phyloP scores from a whole-genome alignment of 176 grass and related monocot species.

The Oryza meridionalis region DNA sequence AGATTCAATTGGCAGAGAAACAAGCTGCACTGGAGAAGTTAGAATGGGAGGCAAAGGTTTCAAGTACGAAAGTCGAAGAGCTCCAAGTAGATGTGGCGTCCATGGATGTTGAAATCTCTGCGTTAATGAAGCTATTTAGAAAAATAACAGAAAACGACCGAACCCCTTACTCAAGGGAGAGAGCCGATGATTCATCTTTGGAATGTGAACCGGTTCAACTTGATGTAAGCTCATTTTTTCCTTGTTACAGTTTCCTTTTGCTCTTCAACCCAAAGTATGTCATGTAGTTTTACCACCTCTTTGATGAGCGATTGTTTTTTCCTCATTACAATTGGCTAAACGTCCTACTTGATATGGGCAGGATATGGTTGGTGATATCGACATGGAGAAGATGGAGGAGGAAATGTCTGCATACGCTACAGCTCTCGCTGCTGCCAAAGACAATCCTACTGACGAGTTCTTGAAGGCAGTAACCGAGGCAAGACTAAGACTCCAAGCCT shows the following conservation, averaged over 20 bases:
- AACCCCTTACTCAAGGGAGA: slow-evolving; percentile 39
- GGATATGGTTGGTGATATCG: slow-evolving; percentile 53
- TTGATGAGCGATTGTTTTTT: not conserved
- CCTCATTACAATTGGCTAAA: slow-evolving; percentile 6
- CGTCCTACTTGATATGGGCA: slow-evolving; percentile 31
- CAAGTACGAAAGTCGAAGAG: slow-evolving; percentile 76
- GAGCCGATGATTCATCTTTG: slow-evolving; percentile 31
- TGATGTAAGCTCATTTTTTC: slow-evolving; percentile 58
- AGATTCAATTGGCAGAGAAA: slow-evolving; percentile 95
- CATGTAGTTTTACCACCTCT: not conserved
- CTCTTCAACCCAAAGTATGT: not conserved
- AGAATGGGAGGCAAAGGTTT: slow-evolving; percentile 86
- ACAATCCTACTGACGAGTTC: slow-evolving; percentile 79
- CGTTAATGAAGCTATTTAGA: slow-evolving; percentile 80
- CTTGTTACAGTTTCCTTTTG: not conserved
- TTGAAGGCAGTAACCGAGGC: slow-evolving; percentile 62
- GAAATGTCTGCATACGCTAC: slow-evolving; percentile 65
- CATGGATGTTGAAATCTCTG: slow-evolving; percentile 83
- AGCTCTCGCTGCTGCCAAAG: slow-evolving; percentile 80
- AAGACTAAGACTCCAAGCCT: slow-evolving; percentile 73
- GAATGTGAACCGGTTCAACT: slow-evolving; percentile 73
- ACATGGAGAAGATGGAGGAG: slow-evolving; percentile 70
- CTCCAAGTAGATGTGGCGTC: slow-evolving; percentile 78
- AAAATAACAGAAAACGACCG: slow-evolving; percentile 62
- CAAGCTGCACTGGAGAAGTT: slow-evolving; percentile 85